A percentile compares a stretch with the other conserved stretches of the same genome.
Conservation (phyloP, 2,329 filamentous ascomycete genomes). For the Canariomyces notabilis region DNA sequence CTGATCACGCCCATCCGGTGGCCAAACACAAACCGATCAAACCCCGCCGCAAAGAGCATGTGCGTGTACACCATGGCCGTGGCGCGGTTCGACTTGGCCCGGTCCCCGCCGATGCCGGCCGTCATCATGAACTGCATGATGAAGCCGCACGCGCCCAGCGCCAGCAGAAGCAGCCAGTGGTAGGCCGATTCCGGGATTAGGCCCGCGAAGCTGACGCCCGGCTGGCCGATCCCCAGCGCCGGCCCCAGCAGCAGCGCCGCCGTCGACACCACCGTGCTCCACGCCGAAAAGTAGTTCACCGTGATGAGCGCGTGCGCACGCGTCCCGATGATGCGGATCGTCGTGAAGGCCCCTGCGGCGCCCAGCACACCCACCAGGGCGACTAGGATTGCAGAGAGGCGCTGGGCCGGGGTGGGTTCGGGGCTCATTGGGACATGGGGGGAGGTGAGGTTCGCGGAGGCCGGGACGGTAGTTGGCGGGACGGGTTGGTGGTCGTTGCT, state of each 20-base stretch:
- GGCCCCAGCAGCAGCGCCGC: conserved; percentile 52
- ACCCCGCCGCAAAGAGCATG: conserved; percentile 50
- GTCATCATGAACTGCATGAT: conserved; percentile 84
- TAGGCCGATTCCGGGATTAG: conserved; percentile 34
- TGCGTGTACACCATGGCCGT: conserved; percentile 56
- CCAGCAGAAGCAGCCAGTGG: conserved; percentile 63
- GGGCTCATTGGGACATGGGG: conserved; percentile 26
- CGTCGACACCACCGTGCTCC: conserved; percentile 63
- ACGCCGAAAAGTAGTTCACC: conserved; percentile 76
- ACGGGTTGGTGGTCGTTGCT: neutral
- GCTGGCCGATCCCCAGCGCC: conserved; percentile 41
- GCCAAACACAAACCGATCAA: conserved; percentile 50
- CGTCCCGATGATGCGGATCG: conserved; percentile 73
- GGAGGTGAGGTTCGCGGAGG: neutral
- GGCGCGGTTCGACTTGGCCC: conserved; percentile 55
- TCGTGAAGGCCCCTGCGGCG: conserved; percentile 66
- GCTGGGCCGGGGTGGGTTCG: conserved; percentile 54
- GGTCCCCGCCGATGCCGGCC: conserved; percentile 66
- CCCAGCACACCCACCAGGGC: conserved; percentile 75
- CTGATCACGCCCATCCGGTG: conserved; percentile 46
- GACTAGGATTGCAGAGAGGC: conserved; percentile 63
- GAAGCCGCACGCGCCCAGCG: conserved; percentile 71
- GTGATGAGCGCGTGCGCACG: conserved; percentile 77
- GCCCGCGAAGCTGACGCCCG: conserved; percentile 38
- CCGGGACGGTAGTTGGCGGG: neutral